phyloP scores from a whole-genome alignment of 2,329 filamentous ascomycete species.

The Aspergillus sp. region DNA sequence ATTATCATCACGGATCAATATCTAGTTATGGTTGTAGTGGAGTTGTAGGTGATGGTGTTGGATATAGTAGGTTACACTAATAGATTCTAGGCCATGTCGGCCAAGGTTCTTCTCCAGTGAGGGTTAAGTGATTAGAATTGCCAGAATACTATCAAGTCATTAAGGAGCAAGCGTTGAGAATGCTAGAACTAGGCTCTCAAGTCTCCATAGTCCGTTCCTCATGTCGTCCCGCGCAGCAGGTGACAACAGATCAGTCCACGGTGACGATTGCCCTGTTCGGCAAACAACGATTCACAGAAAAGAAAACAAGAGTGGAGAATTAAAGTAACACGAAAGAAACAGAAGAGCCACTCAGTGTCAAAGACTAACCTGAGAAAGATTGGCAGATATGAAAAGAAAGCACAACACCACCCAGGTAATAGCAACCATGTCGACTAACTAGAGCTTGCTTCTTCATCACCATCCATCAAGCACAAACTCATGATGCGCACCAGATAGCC shows the following conservation, averaged over 20 bases:
- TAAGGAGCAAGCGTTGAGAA: not conserved
- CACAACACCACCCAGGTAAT: not conserved
- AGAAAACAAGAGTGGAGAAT: no score
- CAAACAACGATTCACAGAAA: not conserved
- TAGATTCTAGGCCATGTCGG: no score
- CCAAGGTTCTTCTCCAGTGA: no score
- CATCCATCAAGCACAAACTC: not conserved
- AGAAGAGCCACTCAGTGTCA: not conserved
- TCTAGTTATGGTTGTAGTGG: not conserved
- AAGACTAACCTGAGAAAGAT: not conserved
- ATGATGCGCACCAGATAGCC: not conserved
- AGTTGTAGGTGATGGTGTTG: not conserved
- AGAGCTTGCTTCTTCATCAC: not conserved
- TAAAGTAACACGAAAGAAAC: not conserved
- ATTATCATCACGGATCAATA: not conserved
- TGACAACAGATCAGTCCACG: not conserved
- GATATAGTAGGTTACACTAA: not conserved
- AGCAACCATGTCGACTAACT: not conserved
- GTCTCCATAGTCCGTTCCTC: not conserved
- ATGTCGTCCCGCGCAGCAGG: not conserved
- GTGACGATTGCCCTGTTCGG: not conserved
- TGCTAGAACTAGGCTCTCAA: not conserved
- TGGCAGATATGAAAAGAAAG: not conserved
- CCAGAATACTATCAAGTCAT: not conserved
- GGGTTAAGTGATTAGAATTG: not conserved